Evolutionary conservation across 805 yeast species (phyloP).

Genomic region (Saccharomycopsis babjevae): DNA sequence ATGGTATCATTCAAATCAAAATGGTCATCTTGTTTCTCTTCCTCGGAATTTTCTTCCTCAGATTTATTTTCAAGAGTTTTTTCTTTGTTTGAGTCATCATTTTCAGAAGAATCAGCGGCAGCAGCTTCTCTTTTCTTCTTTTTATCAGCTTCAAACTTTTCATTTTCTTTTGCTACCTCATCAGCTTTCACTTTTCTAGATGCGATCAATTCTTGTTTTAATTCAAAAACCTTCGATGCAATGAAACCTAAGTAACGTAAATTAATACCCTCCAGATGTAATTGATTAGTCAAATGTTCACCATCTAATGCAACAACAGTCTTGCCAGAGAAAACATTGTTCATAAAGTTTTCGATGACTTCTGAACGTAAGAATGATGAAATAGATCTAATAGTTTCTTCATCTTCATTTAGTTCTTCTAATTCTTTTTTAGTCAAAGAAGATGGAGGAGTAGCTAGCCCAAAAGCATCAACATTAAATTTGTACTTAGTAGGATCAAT

Average conservation of each 20-base stretch:
- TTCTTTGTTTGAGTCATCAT: slow-evolving; percentile 16
- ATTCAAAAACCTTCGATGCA: slow-evolving; percentile 29
- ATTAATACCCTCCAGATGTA: slow-evolving; percentile 82
- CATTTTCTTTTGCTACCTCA: slow-evolving; percentile 25
- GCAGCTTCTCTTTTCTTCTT: slow-evolving; percentile 23
- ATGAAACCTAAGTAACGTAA: slow-evolving; percentile 74
- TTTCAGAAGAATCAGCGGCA: slow-evolving; percentile 20
- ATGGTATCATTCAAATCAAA: slow-evolving; percentile 3
- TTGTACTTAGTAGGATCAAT: slow-evolving; percentile 44
- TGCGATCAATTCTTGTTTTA: slow-evolving; percentile 8
- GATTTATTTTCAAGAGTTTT: slow-evolving; percentile 15
- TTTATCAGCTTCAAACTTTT: slow-evolving; percentile 24
- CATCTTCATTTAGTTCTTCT: slow-evolving; percentile 37
- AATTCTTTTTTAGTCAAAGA: slow-evolving; percentile 28
- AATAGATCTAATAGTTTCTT: slow-evolving; percentile 51
- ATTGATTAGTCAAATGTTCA: slow-evolving; percentile 48
- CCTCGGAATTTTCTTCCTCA: slow-evolving; percentile 17
- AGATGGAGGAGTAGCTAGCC: slow-evolving; percentile 29
- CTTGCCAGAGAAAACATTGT: slow-evolving; percentile 39
- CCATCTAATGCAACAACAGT: slow-evolving; percentile 72
- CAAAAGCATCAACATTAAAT: slow-evolving; percentile 74
- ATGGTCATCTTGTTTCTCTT: slow-evolving; percentile 20
- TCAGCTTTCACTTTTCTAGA: slow-evolving; percentile 22
- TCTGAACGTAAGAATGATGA: slow-evolving; percentile 49
- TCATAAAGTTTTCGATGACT: slow-evolving; percentile 54